These are phyloP conservation scores for Colletotrichum theobromicola DNA, from an alignment of 2,329 filamentous ascomycete species.

Conservation along the genomic window DNA sequence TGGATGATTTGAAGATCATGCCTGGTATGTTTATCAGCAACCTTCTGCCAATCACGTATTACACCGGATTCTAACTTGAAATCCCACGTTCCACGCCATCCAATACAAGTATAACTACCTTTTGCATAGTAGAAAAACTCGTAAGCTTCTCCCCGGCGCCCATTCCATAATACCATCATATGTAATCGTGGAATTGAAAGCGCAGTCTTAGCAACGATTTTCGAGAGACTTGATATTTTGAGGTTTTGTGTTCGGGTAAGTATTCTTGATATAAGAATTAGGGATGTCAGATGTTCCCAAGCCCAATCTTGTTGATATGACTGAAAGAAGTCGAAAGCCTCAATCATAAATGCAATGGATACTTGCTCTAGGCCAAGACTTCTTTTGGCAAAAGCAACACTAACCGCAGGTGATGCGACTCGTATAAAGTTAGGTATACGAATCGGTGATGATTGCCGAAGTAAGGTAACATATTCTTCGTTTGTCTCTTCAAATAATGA, in stretches of 20 bases:
- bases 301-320: conserved; percentile 26
- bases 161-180: conserved; percentile 39
- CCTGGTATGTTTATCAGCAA: neutral
- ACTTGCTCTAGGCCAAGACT: conserved; percentile 32
- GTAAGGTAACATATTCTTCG: conserved; percentile 13
- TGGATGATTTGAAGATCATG: neutral
- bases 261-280: conserved; percentile 37
- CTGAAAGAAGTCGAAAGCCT: conserved; percentile 33
- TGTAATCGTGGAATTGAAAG: conserved; percentile 34
- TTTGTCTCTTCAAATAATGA: conserved; percentile 32
- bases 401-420: neutral
- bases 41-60: neutral
- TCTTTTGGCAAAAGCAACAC: conserved; percentile 27
- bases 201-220: conserved; percentile 25
- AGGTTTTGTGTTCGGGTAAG: conserved; percentile 22
- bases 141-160: conserved; percentile 30
- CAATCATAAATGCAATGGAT: conserved; percentile 31
- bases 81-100: conserved; percentile 2
- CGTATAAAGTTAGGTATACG: neutral
- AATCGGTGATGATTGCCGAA: neutral
- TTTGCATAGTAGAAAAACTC: conserved; percentile 34
- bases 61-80: neutral
- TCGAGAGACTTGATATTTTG: conserved; percentile 28
- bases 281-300: conserved; percentile 33
- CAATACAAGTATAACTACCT: neutral